These are phyloP conservation scores for Xylaria polymorpha DNA, from an alignment of 2,329 filamentous ascomycete genomes.

Conservation along the genomic window DNA sequence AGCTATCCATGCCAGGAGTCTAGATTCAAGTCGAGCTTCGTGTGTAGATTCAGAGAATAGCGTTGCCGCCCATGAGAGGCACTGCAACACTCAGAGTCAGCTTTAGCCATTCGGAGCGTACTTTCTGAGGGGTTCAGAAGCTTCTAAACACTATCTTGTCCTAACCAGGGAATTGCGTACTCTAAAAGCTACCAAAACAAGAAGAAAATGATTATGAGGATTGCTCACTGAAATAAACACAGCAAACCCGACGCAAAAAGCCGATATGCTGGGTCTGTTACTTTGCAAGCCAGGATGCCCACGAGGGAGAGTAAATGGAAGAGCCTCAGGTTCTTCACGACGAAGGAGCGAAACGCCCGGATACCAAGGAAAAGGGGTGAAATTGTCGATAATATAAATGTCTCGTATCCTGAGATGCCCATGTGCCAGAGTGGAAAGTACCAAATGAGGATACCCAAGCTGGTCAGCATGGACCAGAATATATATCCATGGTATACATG, in stretches of 20 bases:
- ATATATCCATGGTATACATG: slow-evolving; percentile 95
- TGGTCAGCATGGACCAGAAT: slow-evolving; percentile 95
- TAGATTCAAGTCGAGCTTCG: slow-evolving; percentile 80
- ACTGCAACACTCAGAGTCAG: slow-evolving; percentile 50
- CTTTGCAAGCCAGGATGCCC: slow-evolving; percentile 82
- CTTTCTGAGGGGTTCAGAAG: too few relatives aligned
- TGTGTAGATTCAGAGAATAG: slow-evolving; percentile 83
- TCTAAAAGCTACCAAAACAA: too few relatives aligned
- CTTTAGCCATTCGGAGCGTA: too few relatives aligned
- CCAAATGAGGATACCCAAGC: slow-evolving; percentile 90
- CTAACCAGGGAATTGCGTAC: too few relatives aligned
- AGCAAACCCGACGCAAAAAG: slow-evolving; percentile 85
- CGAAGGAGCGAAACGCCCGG: slow-evolving; percentile 72
- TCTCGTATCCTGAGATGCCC: slow-evolving; percentile 97
- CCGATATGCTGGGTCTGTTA: slow-evolving; percentile 77
- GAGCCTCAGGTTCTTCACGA: slow-evolving; percentile 74
- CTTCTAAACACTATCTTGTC: too few relatives aligned
- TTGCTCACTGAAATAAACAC: slow-evolving; percentile 71
- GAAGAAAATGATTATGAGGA: too few relatives aligned
- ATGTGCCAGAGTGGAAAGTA: slow-evolving; percentile 99
- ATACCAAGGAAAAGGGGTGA: slow-evolving; percentile 84
- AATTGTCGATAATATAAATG: slow-evolving; percentile 83
- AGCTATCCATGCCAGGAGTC: slow-evolving; percentile 81
- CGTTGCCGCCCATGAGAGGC: slow-evolving; percentile 84
- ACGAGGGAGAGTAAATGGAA: slow-evolving; percentile 81